Evolutionary conservation across 768 basidiomycete species (phyloP).

Genomic region (Boletus reticuloceps): DNA sequence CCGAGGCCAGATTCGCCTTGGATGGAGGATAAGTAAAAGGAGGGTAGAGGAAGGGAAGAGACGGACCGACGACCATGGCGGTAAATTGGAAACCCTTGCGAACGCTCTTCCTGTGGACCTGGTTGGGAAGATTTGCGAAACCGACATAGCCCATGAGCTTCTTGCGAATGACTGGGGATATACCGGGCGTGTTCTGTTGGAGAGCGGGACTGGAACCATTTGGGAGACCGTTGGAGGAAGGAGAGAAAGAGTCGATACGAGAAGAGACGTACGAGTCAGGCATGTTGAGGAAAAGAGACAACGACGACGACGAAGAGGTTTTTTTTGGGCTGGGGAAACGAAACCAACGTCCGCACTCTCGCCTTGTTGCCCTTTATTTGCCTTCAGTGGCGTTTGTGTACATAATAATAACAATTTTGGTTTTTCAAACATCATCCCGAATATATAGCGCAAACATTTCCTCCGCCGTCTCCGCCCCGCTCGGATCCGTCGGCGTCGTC

Average conservation of each 20-base stretch:
- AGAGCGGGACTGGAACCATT: constrained; percentile 68
- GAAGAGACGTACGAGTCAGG: constrained; percentile 70
- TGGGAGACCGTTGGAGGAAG: constrained; percentile 52
- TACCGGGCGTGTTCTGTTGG: constrained; percentile 30
- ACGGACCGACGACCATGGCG: constrained; percentile 97
- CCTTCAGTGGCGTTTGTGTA: constrained; percentile 26
- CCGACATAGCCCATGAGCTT: constrained; percentile 95
- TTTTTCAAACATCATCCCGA: not conserved
- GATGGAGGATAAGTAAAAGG: constrained; percentile 2
- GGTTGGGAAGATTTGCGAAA: constrained; percentile 98
- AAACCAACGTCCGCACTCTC: constrained; percentile 15
- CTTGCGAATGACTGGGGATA: constrained; percentile 63
- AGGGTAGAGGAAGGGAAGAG: constrained; percentile 4
- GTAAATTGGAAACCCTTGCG: constrained; percentile 99
- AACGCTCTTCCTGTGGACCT: constrained; percentile 97
- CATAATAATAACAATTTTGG: not conserved
- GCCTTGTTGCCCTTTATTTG: constrained; percentile 34
- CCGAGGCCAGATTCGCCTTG: constrained; percentile 96
- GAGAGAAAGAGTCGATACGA: constrained; percentile 56
- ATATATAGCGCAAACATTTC: constrained; percentile 45
- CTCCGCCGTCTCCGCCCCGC: constrained; percentile 7
- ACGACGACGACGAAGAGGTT: constrained; percentile 27
- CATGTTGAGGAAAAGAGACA: constrained; percentile 42
- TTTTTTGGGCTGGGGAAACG: constrained; percentile 46
- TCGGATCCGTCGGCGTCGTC: not conserved